Evolutionary conservation across 768 basidiomycete genomes (phyloP).

Genomic region (Dentipellis sp.): DNA sequence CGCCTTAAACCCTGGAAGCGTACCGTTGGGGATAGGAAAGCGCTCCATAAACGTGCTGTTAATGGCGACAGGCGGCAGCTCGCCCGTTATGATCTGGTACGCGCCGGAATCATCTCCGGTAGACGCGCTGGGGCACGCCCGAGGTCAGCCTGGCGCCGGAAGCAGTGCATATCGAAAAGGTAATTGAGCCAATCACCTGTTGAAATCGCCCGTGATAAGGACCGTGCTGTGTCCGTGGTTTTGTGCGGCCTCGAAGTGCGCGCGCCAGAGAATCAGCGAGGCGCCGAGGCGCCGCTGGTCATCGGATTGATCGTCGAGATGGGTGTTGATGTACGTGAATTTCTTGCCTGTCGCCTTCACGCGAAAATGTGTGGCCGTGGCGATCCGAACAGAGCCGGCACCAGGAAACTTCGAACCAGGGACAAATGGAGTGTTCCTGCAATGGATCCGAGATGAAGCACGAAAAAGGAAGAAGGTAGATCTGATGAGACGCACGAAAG

Average conservation of each 20-base stretch:
- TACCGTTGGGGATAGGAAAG: conserved; percentile 26
- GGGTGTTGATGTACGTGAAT: conserved; percentile 41
- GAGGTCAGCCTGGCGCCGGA: not conserved
- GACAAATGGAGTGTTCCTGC: conserved; percentile 35
- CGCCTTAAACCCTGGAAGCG: conserved; percentile 30
- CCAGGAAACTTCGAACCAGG: conserved; percentile 39
- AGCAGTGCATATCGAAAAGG: not conserved
- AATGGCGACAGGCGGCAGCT: conserved; percentile 28
- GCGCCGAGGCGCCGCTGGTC: conserved; percentile 40
- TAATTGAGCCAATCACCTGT: conserved; percentile 16
- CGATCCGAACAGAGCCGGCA: conserved; percentile 40
- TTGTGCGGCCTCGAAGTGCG: conserved; percentile 36
- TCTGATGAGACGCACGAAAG: conserved; percentile 32
- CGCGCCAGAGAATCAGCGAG: conserved; percentile 40
- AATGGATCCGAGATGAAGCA: not conserved
- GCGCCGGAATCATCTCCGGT: conserved; percentile 37
- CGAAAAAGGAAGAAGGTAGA: not conserved
- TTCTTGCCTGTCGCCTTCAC: conserved; percentile 13
- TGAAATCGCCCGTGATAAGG: conserved; percentile 46
- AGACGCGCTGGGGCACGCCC: conserved; percentile 24
- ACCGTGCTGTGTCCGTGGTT: conserved; percentile 26
- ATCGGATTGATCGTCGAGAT: conserved; percentile 47
- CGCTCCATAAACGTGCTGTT: conserved; percentile 33
- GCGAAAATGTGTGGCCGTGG: conserved; percentile 34
- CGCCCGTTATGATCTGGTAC: conserved; percentile 41